phyloP scores from a whole-genome alignment of 2,329 filamentous ascomycete genomes.

The Aspergillus fijiensis region DNA sequence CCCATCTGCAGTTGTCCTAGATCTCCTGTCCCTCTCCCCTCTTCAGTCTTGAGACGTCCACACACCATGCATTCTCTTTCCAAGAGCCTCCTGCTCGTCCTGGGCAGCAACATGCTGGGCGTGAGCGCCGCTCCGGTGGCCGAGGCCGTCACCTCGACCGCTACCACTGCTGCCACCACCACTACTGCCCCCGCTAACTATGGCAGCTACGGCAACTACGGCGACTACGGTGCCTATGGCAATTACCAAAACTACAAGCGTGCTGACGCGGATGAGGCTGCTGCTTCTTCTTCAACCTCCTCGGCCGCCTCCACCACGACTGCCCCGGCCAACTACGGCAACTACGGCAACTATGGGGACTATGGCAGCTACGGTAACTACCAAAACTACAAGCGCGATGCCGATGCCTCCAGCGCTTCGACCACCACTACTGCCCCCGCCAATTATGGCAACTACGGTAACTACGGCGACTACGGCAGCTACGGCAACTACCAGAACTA shows the following conservation, averaged over 20 bases:
- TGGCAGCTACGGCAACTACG: conserved; percentile 17
- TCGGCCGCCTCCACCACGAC: not conserved
- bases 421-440: not conserved
- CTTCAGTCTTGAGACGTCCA: not conserved
- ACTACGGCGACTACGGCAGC: conserved; percentile 9
- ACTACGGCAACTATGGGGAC: conserved; percentile 4
- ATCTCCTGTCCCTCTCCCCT: not conserved
- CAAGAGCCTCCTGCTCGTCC: conserved; percentile 9
- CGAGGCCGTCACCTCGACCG: not conserved
- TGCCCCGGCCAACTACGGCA: not conserved
- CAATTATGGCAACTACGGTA: conserved; percentile 9
- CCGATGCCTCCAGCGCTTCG: not conserved
- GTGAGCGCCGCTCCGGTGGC: conserved; percentile 11
- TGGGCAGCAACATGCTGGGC: conserved; percentile 16
- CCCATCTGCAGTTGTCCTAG: not conserved
- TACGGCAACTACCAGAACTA: conserved; percentile 16
- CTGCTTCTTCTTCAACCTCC: not conserved
- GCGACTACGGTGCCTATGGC: conserved; percentile 16
- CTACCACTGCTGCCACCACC: conserved; percentile 3
- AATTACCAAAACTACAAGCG: conserved; percentile 4
- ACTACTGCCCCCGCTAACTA: conserved; percentile 4
- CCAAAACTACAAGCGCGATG: conserved; percentile 6
- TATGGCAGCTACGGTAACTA: conserved; percentile 9
- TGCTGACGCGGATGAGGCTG: not conserved
- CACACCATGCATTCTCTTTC: conserved; percentile 3